Evolutionary conservation across 352 stramenopile species (phyloP).

Genomic region (Pythium volutum): DNA sequence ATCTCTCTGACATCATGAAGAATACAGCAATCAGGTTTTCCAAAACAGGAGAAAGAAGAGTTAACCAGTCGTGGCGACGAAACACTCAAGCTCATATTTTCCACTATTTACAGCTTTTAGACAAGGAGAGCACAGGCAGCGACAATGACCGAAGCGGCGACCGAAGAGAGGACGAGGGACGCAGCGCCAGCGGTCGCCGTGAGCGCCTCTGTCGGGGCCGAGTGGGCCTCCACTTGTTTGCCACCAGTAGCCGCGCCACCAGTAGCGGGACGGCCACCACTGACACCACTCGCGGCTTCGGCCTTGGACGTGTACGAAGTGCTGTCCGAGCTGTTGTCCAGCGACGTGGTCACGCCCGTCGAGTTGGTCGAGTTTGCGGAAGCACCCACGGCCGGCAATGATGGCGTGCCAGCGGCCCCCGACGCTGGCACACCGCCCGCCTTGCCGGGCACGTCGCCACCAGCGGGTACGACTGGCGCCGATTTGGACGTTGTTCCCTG

Average conservation of each 20-base stretch:
- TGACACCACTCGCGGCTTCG: not conserved
- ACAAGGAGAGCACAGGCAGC: not conserved
- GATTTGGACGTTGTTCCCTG: not conserved
- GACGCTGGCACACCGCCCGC: not conserved
- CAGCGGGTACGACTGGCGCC: not conserved
- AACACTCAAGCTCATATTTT: not conserved
- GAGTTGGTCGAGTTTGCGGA: constrained; percentile 1
- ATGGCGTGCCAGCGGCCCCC: not conserved
- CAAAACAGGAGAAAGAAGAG: no score
- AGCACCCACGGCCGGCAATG: not conserved
- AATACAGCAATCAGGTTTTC: no score
- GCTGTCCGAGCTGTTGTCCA: not conserved
- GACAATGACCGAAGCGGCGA: not conserved
- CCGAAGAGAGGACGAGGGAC: not conserved
- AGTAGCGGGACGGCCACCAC: not conserved
- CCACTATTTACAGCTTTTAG: not conserved
- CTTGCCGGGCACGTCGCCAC: not conserved
- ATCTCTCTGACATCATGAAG: not conserved
- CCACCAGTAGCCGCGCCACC: not conserved
- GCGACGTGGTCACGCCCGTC: not conserved
- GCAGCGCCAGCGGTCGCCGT: constrained; percentile 3
- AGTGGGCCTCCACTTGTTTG: not conserved
- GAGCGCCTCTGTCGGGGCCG: not conserved
- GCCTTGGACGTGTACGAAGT: not conserved
- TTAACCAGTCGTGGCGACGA: no score